phyloP scores from a whole-genome alignment of 2,329 filamentous ascomycete genomes.

The Hymenoscyphus linearis region DNA sequence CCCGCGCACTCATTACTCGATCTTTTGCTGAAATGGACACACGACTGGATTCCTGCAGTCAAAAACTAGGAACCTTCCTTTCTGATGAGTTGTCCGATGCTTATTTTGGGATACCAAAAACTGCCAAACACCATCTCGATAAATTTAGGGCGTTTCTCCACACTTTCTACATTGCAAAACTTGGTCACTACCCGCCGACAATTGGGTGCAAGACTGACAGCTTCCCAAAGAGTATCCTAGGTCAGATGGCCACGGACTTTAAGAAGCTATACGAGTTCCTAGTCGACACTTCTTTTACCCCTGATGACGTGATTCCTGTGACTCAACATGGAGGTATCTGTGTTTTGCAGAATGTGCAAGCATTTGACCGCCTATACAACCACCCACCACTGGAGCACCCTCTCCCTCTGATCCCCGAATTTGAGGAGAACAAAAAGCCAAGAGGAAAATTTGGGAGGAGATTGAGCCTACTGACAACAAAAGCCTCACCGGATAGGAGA shows the following conservation, averaged over 20 bases:
- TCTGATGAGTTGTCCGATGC: conserved; percentile 64
- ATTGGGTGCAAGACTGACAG: conserved; percentile 37
- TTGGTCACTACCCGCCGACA: conserved; percentile 68
- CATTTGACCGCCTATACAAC: conserved; percentile 58
- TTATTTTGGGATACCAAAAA: conserved; percentile 57
- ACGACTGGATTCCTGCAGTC: conserved; percentile 52
- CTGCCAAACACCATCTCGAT: conserved; percentile 62
- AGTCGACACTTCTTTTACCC: conserved; percentile 54
- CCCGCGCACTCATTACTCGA: conserved; percentile 60
- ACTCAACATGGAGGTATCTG: conserved; percentile 63
- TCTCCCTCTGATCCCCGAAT: conserved; percentile 58
- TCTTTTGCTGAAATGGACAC: conserved; percentile 60
- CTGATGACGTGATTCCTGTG: conserved; percentile 40
- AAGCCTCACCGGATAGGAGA: conserved; percentile 43
- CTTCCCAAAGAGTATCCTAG: conserved; percentile 55
- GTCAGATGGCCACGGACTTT: conserved; percentile 64
- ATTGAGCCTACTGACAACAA: conserved; percentile 30
- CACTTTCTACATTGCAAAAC: conserved; percentile 58
- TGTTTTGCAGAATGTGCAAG: conserved; percentile 60
- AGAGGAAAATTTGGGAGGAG: conserved; percentile 29
- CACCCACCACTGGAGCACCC: conserved; percentile 58
- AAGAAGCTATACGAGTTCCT: conserved; percentile 65
- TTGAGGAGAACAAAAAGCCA: conserved; percentile 14
- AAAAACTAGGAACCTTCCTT: conserved; percentile 61
- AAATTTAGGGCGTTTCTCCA: conserved; percentile 66